A percentile compares a stretch with the other conserved stretches of the same genome.
These are phyloP conservation scores for Simmondsia chinensis DNA, from an alignment of 148 eudicot species.

Conservation along the genomic window DNA sequence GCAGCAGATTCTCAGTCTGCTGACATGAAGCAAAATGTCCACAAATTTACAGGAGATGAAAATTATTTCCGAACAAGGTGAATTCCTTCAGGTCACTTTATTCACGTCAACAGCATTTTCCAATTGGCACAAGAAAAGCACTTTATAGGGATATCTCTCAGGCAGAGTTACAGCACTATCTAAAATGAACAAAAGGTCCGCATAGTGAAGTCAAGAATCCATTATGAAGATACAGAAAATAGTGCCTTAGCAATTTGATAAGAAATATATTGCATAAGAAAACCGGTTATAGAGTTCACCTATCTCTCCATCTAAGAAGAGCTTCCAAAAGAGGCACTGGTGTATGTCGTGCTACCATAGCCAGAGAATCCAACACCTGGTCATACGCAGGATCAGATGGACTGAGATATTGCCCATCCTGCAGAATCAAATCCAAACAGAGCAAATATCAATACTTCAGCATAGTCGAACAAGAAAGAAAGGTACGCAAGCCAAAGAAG, in stretches of 20 bases:
- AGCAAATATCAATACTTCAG: neutral
- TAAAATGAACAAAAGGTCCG: too few species aligned
- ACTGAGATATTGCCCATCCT: constrained; percentile 99
- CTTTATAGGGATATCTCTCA: too few species aligned
- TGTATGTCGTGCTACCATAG: constrained; percentile 98
- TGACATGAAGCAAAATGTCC: too few species aligned
- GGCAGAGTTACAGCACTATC: too few species aligned
- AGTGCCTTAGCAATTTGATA: neutral
- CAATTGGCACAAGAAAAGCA: too few species aligned
- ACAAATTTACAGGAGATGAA: too few species aligned
- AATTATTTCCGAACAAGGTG: too few species aligned
- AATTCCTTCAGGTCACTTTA: too few species aligned
- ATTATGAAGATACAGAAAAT: neutral
- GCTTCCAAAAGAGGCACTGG: constrained; percentile 98
- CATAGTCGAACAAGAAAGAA: neutral
- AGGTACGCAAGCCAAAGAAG: neutral
- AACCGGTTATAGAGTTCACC: constrained; percentile 23
- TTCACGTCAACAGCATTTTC: too few species aligned
- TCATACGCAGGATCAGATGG: constrained; percentile 99
- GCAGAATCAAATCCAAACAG: constrained; percentile 13
- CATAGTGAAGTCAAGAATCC: neutral
- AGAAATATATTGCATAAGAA: neutral
- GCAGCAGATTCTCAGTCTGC: too few species aligned
- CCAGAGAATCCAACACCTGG: constrained; percentile 95
- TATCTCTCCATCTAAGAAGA: constrained; percentile 94